Evolutionary conservation across 306 rosid species (phyloP).

Genomic region (Vigna radiata): DNA sequence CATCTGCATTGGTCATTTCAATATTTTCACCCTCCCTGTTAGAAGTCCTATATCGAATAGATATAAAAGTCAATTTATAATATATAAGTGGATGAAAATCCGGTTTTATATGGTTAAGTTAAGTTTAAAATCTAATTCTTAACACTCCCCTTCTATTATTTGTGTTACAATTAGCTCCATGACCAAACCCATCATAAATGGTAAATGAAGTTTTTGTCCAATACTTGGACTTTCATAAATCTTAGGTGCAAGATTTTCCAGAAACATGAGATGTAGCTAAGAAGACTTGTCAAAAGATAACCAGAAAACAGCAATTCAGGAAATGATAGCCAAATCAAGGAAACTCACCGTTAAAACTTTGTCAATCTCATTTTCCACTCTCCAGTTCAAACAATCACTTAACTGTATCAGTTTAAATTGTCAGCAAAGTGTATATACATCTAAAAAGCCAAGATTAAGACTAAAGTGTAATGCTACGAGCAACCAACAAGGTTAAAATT

Average conservation of each 20-base stretch:
- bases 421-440: constrained; percentile 45
- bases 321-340: constrained; percentile 21
- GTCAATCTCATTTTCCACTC: constrained; percentile 85
- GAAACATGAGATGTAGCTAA: constrained; percentile 12
- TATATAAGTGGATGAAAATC: no score
- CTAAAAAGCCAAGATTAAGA: constrained; percentile 40
- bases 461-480: neutral
- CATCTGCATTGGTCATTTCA: neutral
- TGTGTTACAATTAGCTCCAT: neutral
- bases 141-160: neutral
- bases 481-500: constrained; percentile 20
- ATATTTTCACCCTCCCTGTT: neutral
- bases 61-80: no score
- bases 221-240: neutral
- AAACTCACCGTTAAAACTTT: constrained; percentile 76
- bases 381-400: constrained; percentile 88
- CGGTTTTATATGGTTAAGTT: no score
- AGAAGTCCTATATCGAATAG: no score
- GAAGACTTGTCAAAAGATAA: constrained; percentile 10
- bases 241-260: constrained; percentile 1
- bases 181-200: constrained; percentile 5
- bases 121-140: no score
- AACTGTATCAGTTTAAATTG: constrained; percentile 60
- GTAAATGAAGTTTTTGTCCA: neutral
- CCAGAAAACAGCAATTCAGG: constrained; percentile 15